phyloP scores from a whole-genome alignment of 192 early-diverging fungal genomes.

The Chytriomyces sp. region DNA sequence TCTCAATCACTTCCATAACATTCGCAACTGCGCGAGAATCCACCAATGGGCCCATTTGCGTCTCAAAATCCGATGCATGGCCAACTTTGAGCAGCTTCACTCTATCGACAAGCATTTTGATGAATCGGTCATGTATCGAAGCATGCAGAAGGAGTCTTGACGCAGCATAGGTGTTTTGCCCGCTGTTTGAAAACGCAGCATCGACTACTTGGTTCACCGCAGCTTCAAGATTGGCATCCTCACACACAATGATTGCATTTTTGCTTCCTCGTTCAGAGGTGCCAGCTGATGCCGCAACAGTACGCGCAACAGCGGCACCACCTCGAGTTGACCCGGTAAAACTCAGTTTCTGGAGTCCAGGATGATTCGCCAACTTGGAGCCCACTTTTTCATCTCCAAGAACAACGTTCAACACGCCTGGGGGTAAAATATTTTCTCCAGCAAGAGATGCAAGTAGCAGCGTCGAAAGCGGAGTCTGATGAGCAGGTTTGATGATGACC shows the following conservation, averaged over 20 bases:
- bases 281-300: slow-evolving; percentile 23
- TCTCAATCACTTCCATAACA: neutral
- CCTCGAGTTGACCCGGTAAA: slow-evolving; percentile 66
- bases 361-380: slow-evolving; percentile 69
- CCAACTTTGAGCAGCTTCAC: neutral
- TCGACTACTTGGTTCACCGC: slow-evolving; percentile 18
- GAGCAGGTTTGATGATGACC: slow-evolving; percentile 74
- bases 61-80: slow-evolving; percentile 9
- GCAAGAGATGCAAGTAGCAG: slow-evolving; percentile 31
- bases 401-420: slow-evolving; percentile 77
- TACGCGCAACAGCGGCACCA: neutral
- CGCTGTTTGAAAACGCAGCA: slow-evolving; percentile 31
- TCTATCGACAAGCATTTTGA: neutral
- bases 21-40: neutral
- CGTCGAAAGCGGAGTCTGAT: slow-evolving; percentile 46
- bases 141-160: slow-evolving; percentile 19
- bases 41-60: slow-evolving; percentile 19
- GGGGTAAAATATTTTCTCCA: slow-evolving; percentile 58
- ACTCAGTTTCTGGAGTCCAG: slow-evolving; percentile 64
- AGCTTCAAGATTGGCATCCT: slow-evolving; percentile 22
- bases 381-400: slow-evolving; percentile 75
- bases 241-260: slow-evolving; percentile 61
- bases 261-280: slow-evolving; percentile 84
- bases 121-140: slow-evolving; percentile 9
- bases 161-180: slow-evolving; percentile 32